Percentiles rank a stretch among this genome's conserved stretches.
Conservation (phyloP, 2,329 filamentous ascomycete genomes). For the Diaporthe citriasiana region DNA sequence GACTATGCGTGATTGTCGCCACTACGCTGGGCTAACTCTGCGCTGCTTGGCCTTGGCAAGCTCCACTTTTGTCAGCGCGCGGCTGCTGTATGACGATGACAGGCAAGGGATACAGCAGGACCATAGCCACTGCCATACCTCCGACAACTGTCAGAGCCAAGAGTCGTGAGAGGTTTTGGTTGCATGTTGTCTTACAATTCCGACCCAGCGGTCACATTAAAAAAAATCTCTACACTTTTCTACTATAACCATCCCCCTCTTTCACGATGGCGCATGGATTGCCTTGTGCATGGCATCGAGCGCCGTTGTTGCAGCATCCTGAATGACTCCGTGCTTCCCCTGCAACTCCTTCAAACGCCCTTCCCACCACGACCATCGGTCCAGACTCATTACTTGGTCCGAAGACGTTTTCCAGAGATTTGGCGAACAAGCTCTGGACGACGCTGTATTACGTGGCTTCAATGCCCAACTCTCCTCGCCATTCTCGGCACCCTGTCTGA, state of each 20-base stretch:
- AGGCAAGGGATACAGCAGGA: not conserved
- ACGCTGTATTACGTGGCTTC: not conserved
- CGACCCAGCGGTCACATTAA: too few relatives aligned
- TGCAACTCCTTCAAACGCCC: not conserved
- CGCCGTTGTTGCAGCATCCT: not conserved
- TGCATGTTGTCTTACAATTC: not conserved
- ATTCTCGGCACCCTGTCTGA: not conserved
- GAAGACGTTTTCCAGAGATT: not conserved
- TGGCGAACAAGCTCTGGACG: not conserved
- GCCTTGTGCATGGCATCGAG: not conserved
- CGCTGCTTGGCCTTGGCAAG: constrained; percentile 1
- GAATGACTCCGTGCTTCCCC: not conserved
- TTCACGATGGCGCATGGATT: not conserved
- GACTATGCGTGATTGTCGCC: constrained; percentile 24
- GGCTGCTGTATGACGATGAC: not conserved
- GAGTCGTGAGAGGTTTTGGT: not conserved
- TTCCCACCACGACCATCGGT: not conserved
- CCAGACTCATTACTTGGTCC: not conserved
- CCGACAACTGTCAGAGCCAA: not conserved
- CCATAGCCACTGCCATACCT: not conserved
- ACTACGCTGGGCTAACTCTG: constrained; percentile 8
- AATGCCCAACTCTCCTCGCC: not conserved
- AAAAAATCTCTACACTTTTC: not conserved
- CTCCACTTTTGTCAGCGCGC: not conserved
- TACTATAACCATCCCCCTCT: not conserved